Conservation (phyloP, 1,139 yeast genomes). For the Sugiyamaella xylanicola region DNA sequence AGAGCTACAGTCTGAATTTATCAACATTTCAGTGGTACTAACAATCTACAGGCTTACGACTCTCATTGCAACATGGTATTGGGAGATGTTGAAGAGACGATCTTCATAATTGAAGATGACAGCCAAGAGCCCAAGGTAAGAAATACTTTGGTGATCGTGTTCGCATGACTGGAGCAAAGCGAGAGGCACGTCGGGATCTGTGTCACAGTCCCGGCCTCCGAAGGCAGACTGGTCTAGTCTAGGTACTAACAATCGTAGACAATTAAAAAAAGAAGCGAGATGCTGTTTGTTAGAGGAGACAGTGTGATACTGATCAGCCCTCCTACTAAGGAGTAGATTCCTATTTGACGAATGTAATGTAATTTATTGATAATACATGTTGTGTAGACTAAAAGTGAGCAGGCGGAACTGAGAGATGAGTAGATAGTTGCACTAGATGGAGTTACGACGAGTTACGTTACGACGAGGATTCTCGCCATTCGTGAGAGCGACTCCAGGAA, state of each 20-base stretch:
- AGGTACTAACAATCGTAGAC: slow-evolving; percentile 39
- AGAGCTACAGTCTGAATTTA: too few relatives aligned
- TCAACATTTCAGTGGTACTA: slow-evolving; percentile 2
- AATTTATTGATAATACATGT: slow-evolving; percentile 3
- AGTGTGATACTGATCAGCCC: slow-evolving; percentile 78
- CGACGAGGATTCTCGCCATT: slow-evolving; percentile 35
- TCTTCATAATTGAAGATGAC: slow-evolving; percentile 57
- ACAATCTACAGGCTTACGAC: slow-evolving; percentile 66
- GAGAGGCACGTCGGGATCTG: too few relatives aligned
- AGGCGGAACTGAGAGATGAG: too few relatives aligned
- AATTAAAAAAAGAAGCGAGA: slow-evolving; percentile 69
- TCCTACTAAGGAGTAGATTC: slow-evolving; percentile 28
- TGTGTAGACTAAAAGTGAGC: background rate
- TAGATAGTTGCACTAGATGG: slow-evolving; percentile 46
- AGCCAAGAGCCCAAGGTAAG: slow-evolving; percentile 48
- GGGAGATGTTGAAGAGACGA: slow-evolving; percentile 88
- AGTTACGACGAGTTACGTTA: slow-evolving; percentile 57
- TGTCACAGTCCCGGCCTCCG: too few relatives aligned
- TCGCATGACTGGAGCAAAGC: too few relatives aligned
- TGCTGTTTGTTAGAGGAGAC: slow-evolving; percentile 96
- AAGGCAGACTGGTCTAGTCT: too few relatives aligned
- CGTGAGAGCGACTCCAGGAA: slow-evolving; percentile 54
- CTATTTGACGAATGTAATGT: slow-evolving; percentile 12
- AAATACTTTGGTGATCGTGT: too few relatives aligned
- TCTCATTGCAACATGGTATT: slow-evolving; percentile 95